Conservation (phyloP, 1,139 yeast species). For the Eremothecium coryli region DNA sequence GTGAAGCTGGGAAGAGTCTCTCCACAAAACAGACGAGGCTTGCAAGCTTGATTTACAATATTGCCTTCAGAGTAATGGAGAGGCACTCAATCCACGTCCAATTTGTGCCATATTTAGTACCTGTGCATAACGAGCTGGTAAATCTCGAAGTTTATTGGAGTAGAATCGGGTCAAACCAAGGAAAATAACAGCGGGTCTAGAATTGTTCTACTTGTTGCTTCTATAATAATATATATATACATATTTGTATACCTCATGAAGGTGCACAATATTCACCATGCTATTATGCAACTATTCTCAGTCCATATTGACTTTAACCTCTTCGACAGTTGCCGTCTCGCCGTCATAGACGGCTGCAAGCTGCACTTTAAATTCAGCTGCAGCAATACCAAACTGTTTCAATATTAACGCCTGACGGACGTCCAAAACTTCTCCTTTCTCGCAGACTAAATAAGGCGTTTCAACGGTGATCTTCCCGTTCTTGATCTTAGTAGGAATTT, state of each 20-base stretch:
- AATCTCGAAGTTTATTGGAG: constrained; percentile 22
- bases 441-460: constrained; percentile 73
- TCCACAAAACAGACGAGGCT: constrained; percentile 13
- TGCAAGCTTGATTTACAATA: constrained; percentile 19
- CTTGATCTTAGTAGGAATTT: constrained; percentile 85
- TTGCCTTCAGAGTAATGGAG: constrained; percentile 18
- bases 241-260: too few relatives aligned
- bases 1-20: constrained; percentile 4
- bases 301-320: constrained; percentile 31
- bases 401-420: constrained; percentile 86
- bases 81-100: constrained; percentile 14
- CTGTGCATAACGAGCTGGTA: constrained; percentile 6
- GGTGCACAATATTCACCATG: too few relatives aligned
- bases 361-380: constrained; percentile 78
- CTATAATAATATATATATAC: constrained; percentile 2
- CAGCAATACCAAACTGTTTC: constrained; percentile 93
- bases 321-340: constrained; percentile 34
- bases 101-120: constrained; percentile 10
- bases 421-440: constrained; percentile 69
- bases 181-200: neutral
- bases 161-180: constrained; percentile 2
- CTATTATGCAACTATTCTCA: constrained; percentile 9
- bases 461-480: constrained; percentile 75
- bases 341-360: constrained; percentile 67
- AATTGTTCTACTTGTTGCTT: neutral